Percentiles rank a stretch among this genome's conserved stretches.
Conservation (phyloP, 345 rosid species). For the Lepidium didymum region DNA sequence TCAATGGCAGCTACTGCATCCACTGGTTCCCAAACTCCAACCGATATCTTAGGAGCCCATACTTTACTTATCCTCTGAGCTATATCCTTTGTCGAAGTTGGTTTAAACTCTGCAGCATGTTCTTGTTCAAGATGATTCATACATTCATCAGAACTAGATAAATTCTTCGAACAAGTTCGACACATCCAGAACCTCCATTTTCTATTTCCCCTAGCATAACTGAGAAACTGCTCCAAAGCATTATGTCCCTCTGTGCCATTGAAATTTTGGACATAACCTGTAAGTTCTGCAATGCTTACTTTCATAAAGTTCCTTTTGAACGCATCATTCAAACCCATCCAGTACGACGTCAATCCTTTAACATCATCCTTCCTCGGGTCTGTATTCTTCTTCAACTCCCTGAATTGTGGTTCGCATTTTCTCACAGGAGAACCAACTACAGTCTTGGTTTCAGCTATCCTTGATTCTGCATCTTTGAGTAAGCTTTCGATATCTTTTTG, state of each 20-base stretch:
- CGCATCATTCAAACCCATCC: not conserved
- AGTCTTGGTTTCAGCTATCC: not conserved
- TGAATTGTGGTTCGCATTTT: not conserved
- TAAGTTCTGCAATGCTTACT: not conserved
- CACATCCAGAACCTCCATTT: constrained; percentile 1
- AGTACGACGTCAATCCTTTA: not conserved
- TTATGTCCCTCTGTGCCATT: not conserved
- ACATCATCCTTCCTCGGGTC: not conserved
- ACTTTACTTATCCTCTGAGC: not conserved
- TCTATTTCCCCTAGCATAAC: not conserved
- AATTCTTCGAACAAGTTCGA: not conserved
- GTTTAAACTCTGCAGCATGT: not conserved
- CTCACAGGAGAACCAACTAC: not conserved
- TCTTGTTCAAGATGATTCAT: not conserved
- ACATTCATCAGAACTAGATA: not conserved
- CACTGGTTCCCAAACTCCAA: constrained; percentile 4
- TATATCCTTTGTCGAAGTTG: not conserved
- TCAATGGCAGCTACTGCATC: not conserved
- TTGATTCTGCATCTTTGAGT: not conserved
- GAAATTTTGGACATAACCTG: not conserved
- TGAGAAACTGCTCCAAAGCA: not conserved
- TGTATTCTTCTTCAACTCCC: not conserved
- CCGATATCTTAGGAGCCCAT: not conserved
- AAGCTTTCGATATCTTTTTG: not conserved
- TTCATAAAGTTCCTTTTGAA: not conserved